Base-by-base conservation (phyloP, 2,329 filamentous ascomycete genomes). In the Sclerotinia spermophila region DNA sequence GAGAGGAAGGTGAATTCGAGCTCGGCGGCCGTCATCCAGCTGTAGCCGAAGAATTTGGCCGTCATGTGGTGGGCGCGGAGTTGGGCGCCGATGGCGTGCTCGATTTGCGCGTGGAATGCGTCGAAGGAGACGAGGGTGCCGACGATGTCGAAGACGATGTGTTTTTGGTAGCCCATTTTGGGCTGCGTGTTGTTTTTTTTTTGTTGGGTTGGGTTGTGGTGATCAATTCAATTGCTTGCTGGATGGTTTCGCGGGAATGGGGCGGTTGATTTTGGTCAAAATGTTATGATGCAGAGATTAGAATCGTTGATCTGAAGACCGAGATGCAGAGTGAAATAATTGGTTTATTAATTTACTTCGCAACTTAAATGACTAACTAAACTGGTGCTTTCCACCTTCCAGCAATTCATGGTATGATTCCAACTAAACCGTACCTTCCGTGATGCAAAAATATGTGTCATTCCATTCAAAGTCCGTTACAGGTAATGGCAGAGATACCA, bases 141-240 rank as follows among this genome's bases (percentile, higher is more conserved):
- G 56, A 87, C 85, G 4, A 87, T 81, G 75, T 85, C 83, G 72
- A 84, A 85, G 45, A 84, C 82, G 70, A 84, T 79, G 68, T 84
- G 80, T 68, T 84, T 84, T 51, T 67, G 38, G 27, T 3, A 19
- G n/a, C 35, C 64, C 64, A 67, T 67, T 5, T 15, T 53, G n/a
- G n/a, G n/a, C n/a, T n/a, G n/a, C n/a, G n/a, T n/a, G n/a, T 17
- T 44, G 35, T 24, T 1, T 30, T 15, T n/a, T 7, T 21, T 21
- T 10, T 13, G 17, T 27, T 27, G 24, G 21, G 3, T 53, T 15
- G 21, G 33, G 35, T 15, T 33, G 17, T 44, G 8, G 11, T 35
- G 11, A n/a, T 64, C n/a, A 7, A 21, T 10, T 42, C 15, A 0
- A 21, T 19, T 67, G 10, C 19, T 67, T 21, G 51, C 30, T 59